Evolutionary conservation across 1,139 yeast genomes (phyloP), one percentile per base, ranked within the genome.

Genomic region (Kodamaea ohmeri): DNA sequence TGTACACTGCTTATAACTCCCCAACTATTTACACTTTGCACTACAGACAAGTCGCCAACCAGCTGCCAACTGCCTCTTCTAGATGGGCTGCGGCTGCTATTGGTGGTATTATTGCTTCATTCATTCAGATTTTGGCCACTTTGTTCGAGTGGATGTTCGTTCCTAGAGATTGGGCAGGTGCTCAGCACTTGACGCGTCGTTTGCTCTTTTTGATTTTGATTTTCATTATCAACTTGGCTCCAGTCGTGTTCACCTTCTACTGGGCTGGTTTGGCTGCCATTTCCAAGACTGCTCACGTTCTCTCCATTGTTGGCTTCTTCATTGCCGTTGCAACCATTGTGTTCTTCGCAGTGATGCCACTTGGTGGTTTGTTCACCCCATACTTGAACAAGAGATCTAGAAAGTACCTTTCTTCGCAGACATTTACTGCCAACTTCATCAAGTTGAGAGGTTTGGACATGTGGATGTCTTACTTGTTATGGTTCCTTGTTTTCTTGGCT

Each of bases 151-250:
- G 96, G 97, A 74, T 82, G 61, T 92, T 88, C 59, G 98, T 92
- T 47, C 98, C 98, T 47, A 83, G 97, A 69, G 81, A 84, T 56
- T 92, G 98, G 98, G 95, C 97, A 24, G 98, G 98, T 65, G 97
- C 97, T 63, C 97, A 92, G 69, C 97, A 88, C 62, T 78, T 92
- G 61, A 71, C 89, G 35, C 85, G 96, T 65, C 85, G 98, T 61
- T 72, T 92, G 55, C 56, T 82, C 71, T 85, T 90, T 60, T 66
- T 92, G 60, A 53, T 83, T 41, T 51, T 80, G 38, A 77, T 90
- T 47, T 71, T 90, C 45, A 67, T 74, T 37, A 57, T 83, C 49
- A 92, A 92, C 65, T 70, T 92, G 61, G 92, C 82, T 52, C 95
- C 97, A 30, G 81, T 89, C 31, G 81, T 88, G 38, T 94, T 87